Percentiles rank a stretch among this genome's conserved stretches.
Conservation (phyloP, 2,329 filamentous ascomycete genomes). For the Colletotrichum tabaci region DNA sequence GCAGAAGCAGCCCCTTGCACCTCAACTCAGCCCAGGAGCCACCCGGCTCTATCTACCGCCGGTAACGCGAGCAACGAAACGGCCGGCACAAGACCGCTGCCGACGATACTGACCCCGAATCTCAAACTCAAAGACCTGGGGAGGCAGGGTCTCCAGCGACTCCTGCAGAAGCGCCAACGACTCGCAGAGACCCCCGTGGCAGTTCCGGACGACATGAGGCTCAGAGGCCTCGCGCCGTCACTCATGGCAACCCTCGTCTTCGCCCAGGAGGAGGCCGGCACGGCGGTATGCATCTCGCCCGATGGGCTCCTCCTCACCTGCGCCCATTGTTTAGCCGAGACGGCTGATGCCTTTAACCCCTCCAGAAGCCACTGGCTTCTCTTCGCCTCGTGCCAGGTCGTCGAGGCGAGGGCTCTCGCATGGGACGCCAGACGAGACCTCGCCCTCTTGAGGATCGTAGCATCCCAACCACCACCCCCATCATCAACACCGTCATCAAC, state of each 20-base stretch:
- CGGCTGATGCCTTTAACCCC: slow-evolving; percentile 50
- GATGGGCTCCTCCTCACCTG: slow-evolving; percentile 64
- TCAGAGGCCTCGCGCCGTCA: neutral
- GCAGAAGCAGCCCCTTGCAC: neutral
- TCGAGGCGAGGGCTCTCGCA: slow-evolving; percentile 55
- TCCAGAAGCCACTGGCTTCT: slow-evolving; percentile 57
- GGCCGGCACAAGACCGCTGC: neutral
- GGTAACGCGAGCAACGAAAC: neutral
- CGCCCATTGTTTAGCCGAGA: slow-evolving; percentile 65
- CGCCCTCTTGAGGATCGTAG: slow-evolving; percentile 60
- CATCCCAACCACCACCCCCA: slow-evolving; percentile 41
- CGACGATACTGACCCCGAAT: neutral
- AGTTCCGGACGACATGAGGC: slow-evolving; percentile 28
- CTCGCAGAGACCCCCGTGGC: slow-evolving; percentile 32
- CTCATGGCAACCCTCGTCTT: slow-evolving; percentile 60
- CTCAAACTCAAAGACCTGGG: slow-evolving; percentile 34
- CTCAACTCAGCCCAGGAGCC: neutral
- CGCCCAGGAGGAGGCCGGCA: slow-evolving; percentile 64
- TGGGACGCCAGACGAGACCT: slow-evolving; percentile 63
- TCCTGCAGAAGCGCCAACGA: slow-evolving; percentile 34
- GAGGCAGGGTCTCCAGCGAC: slow-evolving; percentile 26
- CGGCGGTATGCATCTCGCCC: slow-evolving; percentile 63
- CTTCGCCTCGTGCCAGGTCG: slow-evolving; percentile 56
- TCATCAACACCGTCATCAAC: neutral
- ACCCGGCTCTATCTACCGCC: neutral